Base-by-base conservation (phyloP, 768 basidiomycete genomes). In the Dictyophora rubrovolvata region DNA sequence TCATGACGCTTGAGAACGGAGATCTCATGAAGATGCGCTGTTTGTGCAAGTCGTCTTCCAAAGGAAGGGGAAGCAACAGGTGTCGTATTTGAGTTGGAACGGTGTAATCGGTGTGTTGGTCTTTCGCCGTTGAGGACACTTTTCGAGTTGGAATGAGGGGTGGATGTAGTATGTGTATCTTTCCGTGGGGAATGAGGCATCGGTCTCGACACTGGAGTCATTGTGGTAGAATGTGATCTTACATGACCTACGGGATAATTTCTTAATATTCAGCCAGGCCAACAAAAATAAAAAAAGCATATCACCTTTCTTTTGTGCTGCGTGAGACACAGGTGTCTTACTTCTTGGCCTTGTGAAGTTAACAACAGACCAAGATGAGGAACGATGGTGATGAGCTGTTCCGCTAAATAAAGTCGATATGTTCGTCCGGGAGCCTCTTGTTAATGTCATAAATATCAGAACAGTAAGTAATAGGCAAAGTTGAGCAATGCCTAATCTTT, bases 401-500 rank as follows among this genome's bases (percentile, higher is more conserved):
- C 57, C 57, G 48, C 42, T 56, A 57, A 54, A 62, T n/a, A 54
- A 22, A 11, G 51, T 48, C n/a, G 48, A 36, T 16, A 57, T 36
- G 50, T 54, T 48, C 59, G 16, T 64, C 61, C 21, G 65, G 56
- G 83, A 87, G 7, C 90, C 89, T 5, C 92, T 81, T 4, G 92
- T 93, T 54, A 95, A 76, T 17, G 86, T 82, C 71, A 95, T 87
- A 69, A 96, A 93, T 12, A 93, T 75, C 18, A 95, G 79, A 10
- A 96, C 86, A 0, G 86, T 81, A 2, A 96, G 76, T 5, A 95
- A 77, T 6, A 94, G 77, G 67, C 87, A 84, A 0, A 97, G 78
- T 65, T 98, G 94, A 0, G 87, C 88, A 20, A 96, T 83, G 1
- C 93, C 86, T 0, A 96, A 79, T 1, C 92, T 85, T 65, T 95